These are phyloP conservation scores for Fusarium gaditjirri DNA, from an alignment of 2,329 filamentous ascomycete genomes.

Conservation along the genomic window DNA sequence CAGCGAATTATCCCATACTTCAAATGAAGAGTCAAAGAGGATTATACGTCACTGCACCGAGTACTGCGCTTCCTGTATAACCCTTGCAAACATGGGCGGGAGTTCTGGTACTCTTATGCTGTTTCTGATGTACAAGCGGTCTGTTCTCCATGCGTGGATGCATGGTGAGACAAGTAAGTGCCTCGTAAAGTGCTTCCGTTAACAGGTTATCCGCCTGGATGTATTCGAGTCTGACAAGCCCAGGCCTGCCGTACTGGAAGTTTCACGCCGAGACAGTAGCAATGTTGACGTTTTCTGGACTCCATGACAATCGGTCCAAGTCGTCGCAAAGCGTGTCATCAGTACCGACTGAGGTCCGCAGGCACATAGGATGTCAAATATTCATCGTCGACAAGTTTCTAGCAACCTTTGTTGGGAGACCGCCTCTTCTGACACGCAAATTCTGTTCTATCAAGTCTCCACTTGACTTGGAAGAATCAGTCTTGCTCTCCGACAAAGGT, in stretches of 20 bases:
- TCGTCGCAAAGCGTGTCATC: not conserved
- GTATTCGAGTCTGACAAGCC: too few species aligned
- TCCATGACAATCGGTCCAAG: not conserved
- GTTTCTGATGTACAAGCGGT: not conserved
- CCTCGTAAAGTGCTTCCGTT: too few species aligned
- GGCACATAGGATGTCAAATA: not conserved
- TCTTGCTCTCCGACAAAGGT: not conserved
- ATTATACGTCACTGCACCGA: not conserved
- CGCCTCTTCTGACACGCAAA: not conserved
- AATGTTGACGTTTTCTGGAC: not conserved
- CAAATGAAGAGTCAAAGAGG: not conserved
- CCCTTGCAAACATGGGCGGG: not conserved
- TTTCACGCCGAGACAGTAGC: not conserved
- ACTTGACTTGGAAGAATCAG: not conserved
- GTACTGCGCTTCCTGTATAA: not conserved
- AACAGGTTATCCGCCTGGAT: too few species aligned
- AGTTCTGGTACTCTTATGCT: not conserved
- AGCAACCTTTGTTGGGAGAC: not conserved
- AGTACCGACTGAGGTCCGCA: not conserved
- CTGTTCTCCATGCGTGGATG: not conserved
- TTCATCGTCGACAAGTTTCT: not conserved
- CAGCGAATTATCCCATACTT: rapidly evolving
- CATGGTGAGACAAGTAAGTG: not conserved
- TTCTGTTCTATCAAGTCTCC: not conserved
- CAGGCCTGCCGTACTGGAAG: not conserved